These are phyloP conservation scores for Boletus calvinii DNA, from an alignment of 1,284 basidiomycete species.

Conservation along the genomic window DNA sequence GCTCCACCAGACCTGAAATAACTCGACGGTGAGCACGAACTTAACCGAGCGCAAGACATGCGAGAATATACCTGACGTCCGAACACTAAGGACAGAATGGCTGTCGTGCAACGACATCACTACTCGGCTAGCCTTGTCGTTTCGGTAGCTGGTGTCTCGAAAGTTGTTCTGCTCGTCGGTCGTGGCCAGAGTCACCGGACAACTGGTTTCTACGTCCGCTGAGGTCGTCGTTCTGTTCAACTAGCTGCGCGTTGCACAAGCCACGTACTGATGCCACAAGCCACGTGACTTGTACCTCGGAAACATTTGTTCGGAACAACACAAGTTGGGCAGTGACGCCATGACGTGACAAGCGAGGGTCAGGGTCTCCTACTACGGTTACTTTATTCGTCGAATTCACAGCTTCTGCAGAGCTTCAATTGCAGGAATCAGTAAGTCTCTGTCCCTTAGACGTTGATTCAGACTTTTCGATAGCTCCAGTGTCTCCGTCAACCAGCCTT, in stretches of 20 bases:
- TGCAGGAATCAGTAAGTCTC: not conserved
- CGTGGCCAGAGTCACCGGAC: conserved; percentile 1
- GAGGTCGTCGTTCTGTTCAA: conserved; percentile 12
- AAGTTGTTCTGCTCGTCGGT: not conserved
- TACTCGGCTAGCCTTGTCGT: not conserved
- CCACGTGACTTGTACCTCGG: conserved; percentile 15
- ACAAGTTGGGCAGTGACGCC: not conserved
- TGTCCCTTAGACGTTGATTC: not conserved
- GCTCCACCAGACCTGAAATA: conserved; percentile 41
- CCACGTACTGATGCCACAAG: not conserved
- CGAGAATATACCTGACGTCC: conserved; percentile 17
- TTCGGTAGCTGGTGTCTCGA: not conserved
- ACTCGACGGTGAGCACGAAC: conserved; percentile 3
- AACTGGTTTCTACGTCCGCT: not conserved
- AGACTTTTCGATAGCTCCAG: not conserved
- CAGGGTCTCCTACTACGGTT: no score
- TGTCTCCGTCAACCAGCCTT: no score
- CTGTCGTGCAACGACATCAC: conserved; percentile 22
- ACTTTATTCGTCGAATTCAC: conserved; percentile 2
- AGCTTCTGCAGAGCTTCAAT: not conserved
- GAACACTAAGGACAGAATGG: conserved; percentile 20
- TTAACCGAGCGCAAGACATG: not conserved
- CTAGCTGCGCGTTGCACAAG: conserved; percentile 3
- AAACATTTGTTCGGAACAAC: not conserved
- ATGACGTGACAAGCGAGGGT: no score